Evolutionary conservation across 768 basidiomycete species (phyloP), one percentile per base, ranked within the genome.

Genomic region (Obba rivulosa): DNA sequence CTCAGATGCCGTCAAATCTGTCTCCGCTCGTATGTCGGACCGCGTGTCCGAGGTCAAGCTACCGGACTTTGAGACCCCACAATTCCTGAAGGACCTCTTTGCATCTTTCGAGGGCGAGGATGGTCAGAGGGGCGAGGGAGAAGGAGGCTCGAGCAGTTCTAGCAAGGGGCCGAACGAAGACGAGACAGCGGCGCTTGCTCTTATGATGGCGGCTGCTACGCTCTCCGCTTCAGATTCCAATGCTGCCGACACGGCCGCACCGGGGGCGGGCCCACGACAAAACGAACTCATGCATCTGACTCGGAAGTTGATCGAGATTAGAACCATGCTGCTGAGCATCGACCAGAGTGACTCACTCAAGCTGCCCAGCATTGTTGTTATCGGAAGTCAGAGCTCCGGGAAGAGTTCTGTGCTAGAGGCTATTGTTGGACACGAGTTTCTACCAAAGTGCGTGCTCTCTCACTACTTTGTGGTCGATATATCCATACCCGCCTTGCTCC

Each of bases 351-450:
- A 97, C 55, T 80, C 85, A 7, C 76, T 99, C 57, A 97, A 93
- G 59, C 72, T 99, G 17, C 96, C 96, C 1, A 95, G 92, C 58
- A 98, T 99, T 52, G 96, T 98, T 37, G 96, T 98, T 41, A 89
- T 99, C 53, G 96, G 96, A 10, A 95, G 92, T 65, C 96, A 99
- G 71, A 96, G 93, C 66, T 94, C 92, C 2, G 96, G 96, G 10
- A 99, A 99, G 74, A 97, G 93, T 58, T 94, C 92, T 22, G 96
- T 99, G 0, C 69, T 99, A 51, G 96, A 99, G 66, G 87, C 96
- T 4, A 89, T 99, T 51, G 96, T 99, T 23, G 96, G 96, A 0
- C 92, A 96, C 50, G 92, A 98, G 66, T 99, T 99, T 64, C 71
- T 99, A 31, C 96, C 96, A 20, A 99, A 99, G 95, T 97, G 61